Percentiles rank a stretch among this genome's conserved stretches.
Evolutionary conservation across 2,329 filamentous ascomycete genomes (phyloP).

Genomic region (Thelonectria discophora): DNA sequence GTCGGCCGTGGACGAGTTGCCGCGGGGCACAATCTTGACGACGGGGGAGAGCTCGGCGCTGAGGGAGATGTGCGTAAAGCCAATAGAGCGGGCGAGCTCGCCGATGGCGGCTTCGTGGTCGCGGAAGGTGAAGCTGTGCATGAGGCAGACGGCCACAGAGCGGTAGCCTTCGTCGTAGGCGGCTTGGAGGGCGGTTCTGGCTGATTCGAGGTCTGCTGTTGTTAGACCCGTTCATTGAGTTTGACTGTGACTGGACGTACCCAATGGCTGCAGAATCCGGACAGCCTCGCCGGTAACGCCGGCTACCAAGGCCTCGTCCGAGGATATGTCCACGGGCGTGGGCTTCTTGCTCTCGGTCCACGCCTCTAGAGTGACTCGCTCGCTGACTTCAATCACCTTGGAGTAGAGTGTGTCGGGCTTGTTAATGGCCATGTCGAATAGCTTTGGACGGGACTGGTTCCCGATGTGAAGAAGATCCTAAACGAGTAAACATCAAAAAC

Average conservation of each 20-base stretch:
- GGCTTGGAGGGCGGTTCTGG: constrained; percentile 54
- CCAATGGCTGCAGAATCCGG: constrained; percentile 67
- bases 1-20: constrained; percentile 51
- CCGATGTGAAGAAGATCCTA: constrained; percentile 86
- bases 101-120: constrained; percentile 83
- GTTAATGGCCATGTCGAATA: constrained; percentile 87
- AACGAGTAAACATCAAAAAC: background rate
- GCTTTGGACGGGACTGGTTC: constrained; percentile 86
- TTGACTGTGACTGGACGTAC: constrained; percentile 54
- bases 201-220: constrained; percentile 9
- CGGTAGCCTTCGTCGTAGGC: constrained; percentile 73
- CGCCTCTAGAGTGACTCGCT: constrained; percentile 88
- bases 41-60: constrained; percentile 50
- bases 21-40: constrained; percentile 52
- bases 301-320: constrained; percentile 51
- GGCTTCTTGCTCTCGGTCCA: constrained; percentile 73
- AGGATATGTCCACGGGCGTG: constrained; percentile 60
- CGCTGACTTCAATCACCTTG: constrained; percentile 83
- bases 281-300: constrained; percentile 75
- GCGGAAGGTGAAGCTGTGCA: constrained; percentile 91
- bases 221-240: background rate
- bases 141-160: constrained; percentile 86
- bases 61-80: constrained; percentile 74
- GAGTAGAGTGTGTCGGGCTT: constrained; percentile 89
- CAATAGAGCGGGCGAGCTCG: constrained; percentile 77